Evolutionary conservation across 805 yeast species (phyloP), one percentile per base, ranked within the genome.

Genomic region (Ogataea angusta): DNA sequence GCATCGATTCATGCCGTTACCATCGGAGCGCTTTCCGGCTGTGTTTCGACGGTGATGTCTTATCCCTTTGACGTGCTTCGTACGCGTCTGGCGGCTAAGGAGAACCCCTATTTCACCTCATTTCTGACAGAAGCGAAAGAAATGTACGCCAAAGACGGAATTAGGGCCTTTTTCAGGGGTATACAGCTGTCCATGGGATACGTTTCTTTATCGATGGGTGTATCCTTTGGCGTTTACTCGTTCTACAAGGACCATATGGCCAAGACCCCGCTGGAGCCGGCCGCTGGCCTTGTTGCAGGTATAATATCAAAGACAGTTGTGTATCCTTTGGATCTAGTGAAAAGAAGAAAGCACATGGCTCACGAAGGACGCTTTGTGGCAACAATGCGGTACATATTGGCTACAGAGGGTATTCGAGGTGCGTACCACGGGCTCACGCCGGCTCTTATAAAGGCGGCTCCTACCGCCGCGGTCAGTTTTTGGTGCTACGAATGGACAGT

Each of bases 21-120:
- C 0, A 76, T 85, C 5, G 99, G 99, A 0, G 76, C 85, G 0
- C 57, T 79, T 1, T 80, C 96, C 0, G 99, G 99, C 0, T 64
- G 80, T 16, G 53, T 76, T 0, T 86, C 95, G 21, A 86, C 96
- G 0, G 34, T 75, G 0, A 57, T 68, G 1, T 85, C 97, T 2
- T 93, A 93, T 57, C 99, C 99, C 1, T 80, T 87, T 53, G 99
- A 93, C 60, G 70, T 88, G n/a, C 62, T 93, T 30, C 66, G 99
- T 38, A 93, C 99, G 0, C 68, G 95, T 38, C 72, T 89, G 36
- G 95, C 88, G 1, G 91, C 90, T 3, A 80, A 80, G 53, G 63
- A 64, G 19, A 40, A 46, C 2, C 59, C 47, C 30, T 41, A 58
- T 8, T 67, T 75, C 29, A 49, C 63, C n/a, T 60, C 67, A 2